Evolutionary conservation across 2,329 filamentous ascomycete genomes (phyloP).

Genomic region (Zymoseptoria pseudotritici): DNA sequence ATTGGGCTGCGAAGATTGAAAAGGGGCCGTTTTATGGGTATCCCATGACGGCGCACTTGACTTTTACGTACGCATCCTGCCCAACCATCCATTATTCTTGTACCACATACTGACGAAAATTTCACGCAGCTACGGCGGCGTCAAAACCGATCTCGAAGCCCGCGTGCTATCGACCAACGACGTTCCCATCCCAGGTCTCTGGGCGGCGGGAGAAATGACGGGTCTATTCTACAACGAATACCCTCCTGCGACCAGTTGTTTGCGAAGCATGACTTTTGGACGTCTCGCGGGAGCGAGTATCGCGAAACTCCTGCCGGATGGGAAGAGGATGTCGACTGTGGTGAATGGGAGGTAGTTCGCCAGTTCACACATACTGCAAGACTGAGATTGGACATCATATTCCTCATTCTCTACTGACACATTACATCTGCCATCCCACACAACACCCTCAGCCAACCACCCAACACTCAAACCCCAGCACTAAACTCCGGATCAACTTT

Average conservation of each 20-base stretch:
- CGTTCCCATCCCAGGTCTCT: constrained; percentile 33
- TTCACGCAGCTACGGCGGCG: constrained; percentile 32
- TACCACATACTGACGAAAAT: constrained; percentile 11
- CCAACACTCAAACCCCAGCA: neutral
- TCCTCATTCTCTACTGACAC: no score
- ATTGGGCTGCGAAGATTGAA: constrained; percentile 36
- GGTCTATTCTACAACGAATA: constrained; percentile 33
- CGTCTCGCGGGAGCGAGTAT: constrained; percentile 27
- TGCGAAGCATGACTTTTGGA: constrained; percentile 30
- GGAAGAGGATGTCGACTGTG: no score
- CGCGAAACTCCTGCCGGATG: constrained; percentile 10
- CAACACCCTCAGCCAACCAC: no score
- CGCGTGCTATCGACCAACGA: constrained; percentile 35
- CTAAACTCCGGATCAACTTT: constrained; percentile 45
- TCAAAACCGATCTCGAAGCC: constrained; percentile 35
- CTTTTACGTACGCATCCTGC: constrained; percentile 19
- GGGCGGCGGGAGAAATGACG: constrained; percentile 30
- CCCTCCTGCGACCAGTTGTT: constrained; percentile 28
- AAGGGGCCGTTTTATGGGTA: constrained; percentile 35
- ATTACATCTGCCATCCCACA: no score
- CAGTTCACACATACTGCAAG: no score
- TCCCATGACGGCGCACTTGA: constrained; percentile 24
- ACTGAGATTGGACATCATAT: no score
- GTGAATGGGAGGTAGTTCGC: no score
- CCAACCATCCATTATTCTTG: neutral